phyloP scores from a whole-genome alignment of 2,329 filamentous ascomycete species.

The Ceratocystis smalleyi region DNA sequence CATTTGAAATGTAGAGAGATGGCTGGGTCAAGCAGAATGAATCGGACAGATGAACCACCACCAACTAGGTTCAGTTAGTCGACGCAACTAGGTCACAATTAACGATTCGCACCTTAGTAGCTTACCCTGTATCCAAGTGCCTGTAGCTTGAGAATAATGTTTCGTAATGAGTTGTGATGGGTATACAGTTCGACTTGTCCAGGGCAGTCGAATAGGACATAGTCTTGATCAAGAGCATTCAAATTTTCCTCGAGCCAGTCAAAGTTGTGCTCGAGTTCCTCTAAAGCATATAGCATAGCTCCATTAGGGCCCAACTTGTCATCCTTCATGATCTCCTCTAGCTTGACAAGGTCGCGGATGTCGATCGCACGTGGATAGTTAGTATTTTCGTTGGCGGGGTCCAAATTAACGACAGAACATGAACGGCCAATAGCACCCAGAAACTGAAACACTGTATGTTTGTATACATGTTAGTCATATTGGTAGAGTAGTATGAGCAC shows the following conservation, averaged over 20 bases:
- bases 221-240: constrained; percentile 71
- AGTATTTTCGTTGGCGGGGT: constrained; percentile 89
- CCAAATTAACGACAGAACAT: constrained; percentile 89
- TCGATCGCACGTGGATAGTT: constrained; percentile 82
- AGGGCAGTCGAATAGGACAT: constrained; percentile 88
- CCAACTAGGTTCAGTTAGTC: constrained; percentile 44
- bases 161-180: constrained; percentile 79
- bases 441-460: constrained; percentile 70
- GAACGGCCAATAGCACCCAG: constrained; percentile 88
- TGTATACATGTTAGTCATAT: background rate
- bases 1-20: constrained; percentile 84
- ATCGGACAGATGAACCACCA: constrained; percentile 85
- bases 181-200: constrained; percentile 96
- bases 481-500: background rate
- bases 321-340: constrained; percentile 90
- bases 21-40: constrained; percentile 86
- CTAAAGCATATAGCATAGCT: constrained; percentile 79
- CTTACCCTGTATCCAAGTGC: constrained; percentile 83
- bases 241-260: constrained; percentile 79
- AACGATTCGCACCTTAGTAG: background rate
- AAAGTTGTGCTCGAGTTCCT: constrained; percentile 86
- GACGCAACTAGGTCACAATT: constrained; percentile 21
- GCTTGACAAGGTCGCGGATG: constrained; percentile 70
- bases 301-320: constrained; percentile 87
- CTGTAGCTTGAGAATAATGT: constrained; percentile 80